Evolutionary conservation across 306 rosid species (phyloP).

Genomic region (Cicer judaicum): DNA sequence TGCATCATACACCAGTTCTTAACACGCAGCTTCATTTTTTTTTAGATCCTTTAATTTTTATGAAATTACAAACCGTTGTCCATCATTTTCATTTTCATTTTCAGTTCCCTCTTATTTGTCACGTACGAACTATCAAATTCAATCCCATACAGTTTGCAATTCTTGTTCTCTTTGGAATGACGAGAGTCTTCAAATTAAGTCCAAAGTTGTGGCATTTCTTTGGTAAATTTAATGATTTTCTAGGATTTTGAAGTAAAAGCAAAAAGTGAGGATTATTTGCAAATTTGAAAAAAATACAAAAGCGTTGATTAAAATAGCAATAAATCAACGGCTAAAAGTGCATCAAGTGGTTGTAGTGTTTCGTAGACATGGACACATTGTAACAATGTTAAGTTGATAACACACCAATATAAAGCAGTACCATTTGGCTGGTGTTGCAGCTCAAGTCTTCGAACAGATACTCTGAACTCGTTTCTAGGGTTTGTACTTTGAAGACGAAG

Average conservation of each 20-base stretch:
- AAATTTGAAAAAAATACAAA: background rate
- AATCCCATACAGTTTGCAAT: too few relatives aligned
- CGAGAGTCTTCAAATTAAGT: too few relatives aligned
- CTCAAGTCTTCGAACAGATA: slow-evolving; percentile 27
- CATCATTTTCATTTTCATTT: too few relatives aligned
- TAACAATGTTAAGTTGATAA: background rate
- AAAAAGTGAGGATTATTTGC: background rate
- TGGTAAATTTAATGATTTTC: too few relatives aligned
- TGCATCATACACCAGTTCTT: background rate
- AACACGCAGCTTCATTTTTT: background rate
- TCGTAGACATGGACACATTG: background rate
- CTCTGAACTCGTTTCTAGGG: slow-evolving; percentile 48
- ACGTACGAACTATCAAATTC: too few relatives aligned
- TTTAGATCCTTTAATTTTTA: background rate
- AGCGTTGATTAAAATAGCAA: background rate
- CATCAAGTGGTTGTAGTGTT: background rate
- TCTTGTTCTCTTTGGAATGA: too few relatives aligned
- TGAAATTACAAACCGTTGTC: background rate
- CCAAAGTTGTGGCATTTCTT: too few relatives aligned
- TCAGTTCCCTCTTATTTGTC: too few relatives aligned
- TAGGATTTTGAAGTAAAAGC: too few relatives aligned
- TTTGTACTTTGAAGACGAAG: slow-evolving; percentile 28
- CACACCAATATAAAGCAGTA: background rate
- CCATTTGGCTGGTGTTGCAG: background rate
- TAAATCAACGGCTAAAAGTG: background rate